These are phyloP conservation scores for Globisporangium recalcitrans DNA, from an alignment of 352 stramenopile genomes.

Conservation along the genomic window DNA sequence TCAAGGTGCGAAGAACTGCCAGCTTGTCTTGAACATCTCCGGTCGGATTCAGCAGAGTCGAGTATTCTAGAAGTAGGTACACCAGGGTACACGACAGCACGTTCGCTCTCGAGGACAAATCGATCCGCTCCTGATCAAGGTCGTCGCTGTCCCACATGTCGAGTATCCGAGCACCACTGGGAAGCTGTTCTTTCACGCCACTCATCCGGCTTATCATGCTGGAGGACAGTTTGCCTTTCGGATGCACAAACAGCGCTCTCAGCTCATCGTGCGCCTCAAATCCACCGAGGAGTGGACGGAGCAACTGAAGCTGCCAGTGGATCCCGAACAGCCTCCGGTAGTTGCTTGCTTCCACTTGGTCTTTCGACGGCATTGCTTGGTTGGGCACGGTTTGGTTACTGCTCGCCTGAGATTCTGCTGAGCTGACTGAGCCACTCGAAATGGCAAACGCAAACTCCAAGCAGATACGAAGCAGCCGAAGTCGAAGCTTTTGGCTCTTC, in stretches of 20 bases:
- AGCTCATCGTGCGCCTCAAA: constrained; percentile 22
- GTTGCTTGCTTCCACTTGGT: not conserved
- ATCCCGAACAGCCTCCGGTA: constrained; percentile 28
- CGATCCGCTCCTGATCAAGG: constrained; percentile 16
- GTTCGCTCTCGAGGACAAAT: constrained; percentile 36
- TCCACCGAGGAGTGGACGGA: constrained; percentile 29
- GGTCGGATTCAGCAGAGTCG: not conserved
- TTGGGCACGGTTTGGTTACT: constrained; percentile 11
- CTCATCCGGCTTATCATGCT: constrained; percentile 16
- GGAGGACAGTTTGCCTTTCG: constrained; percentile 40
- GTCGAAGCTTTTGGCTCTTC: constrained; percentile 24
- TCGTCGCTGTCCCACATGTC: constrained; percentile 21
- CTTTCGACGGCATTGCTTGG: constrained; percentile 1
- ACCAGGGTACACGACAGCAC: constrained; percentile 32
- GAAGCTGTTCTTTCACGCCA: constrained; percentile 10
- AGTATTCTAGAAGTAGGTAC: constrained; percentile 39
- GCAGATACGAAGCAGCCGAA: constrained; percentile 38
- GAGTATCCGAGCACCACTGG: constrained; percentile 19
- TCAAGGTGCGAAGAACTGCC: not conserved
- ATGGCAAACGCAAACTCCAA: constrained; percentile 57
- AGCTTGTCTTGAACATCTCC: not conserved
- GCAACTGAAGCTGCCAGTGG: constrained; percentile 40
- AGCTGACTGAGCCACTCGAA: constrained; percentile 6
- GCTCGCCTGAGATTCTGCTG: constrained; percentile 15
- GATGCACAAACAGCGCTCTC: constrained; percentile 30